Evolutionary conservation across 352 stramenopile genomes (phyloP), one percentile per base, ranked within the genome.

Genomic region (Phytophthora ramorum): DNA sequence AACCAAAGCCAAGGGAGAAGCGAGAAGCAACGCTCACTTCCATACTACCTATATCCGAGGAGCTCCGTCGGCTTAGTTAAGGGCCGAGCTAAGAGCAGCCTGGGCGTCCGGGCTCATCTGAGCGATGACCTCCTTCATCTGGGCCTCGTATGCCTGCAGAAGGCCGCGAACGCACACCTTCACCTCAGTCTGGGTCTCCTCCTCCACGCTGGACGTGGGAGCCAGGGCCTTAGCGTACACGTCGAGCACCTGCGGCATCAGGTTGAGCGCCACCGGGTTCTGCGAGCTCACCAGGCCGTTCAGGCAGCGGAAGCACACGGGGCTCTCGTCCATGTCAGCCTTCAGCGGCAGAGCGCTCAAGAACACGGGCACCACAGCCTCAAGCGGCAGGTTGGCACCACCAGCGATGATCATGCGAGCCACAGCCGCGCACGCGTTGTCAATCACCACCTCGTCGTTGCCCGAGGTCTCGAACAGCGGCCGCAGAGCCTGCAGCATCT

Each of bases 311-410:
- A 98, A 99, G 10, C 98, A 95, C 13, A 97, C 94, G 62, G 95
- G 81, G 69, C 97, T 99, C 80, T 99, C 97, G 57, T 96, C 95
- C 73, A 97, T 97, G 80, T 99, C 97, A 49, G 84, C 95, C 81
- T 98, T 98, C 49, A 99, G 80, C 20, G 97, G 97, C 45, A 99
- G 74, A 32, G 85, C 83, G 49, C 86, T 81, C 17, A 99, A 80
- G 41, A 99, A 82, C 52, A 98, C 93, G 9, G 96, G 96, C 47
- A 99, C 71, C 51, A 99, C 95, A 59, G 97, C 87, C 52, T 91
- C 83, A 47, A 99, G 75, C 22, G 96, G 97, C 43, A 98, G 78
- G 43, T 83, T 82, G 13, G 64, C 75, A 16, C 83, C 83, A 28
- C 73, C 71, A 32, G 87, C 78, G 60, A 97, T 92, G 63, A 98